Evolutionary conservation across 306 rosid genomes (phyloP), one percentile per base, ranked within the genome.

Genomic region (Lithocarpus polystachyus): DNA sequence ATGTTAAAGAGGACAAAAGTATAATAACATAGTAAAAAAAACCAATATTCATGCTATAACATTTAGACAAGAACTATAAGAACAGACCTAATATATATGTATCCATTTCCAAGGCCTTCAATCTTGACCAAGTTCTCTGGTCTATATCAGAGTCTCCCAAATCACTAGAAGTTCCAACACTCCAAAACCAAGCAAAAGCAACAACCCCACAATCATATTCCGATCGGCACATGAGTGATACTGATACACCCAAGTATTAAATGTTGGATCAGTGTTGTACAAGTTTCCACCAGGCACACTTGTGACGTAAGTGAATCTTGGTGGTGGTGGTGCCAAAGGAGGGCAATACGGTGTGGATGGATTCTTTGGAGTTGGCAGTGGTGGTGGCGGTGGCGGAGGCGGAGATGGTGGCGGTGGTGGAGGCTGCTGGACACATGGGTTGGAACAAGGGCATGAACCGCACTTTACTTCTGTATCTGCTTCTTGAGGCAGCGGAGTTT

Each of bases 381-480:
- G 87, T 0, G 94, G 85, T 0, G 87, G 81, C 0, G 83, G 72
- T 18, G 80, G 77, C 0, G 73, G 84, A 0, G 80, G 79, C 4
- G 79, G 79, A 1, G 81, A 82, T 2, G 85, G 83, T 0, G 81
- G 86, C 2, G 85, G 84, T 0, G 79, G 85, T 6, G 87, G 74
- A 73, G 64, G 81, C 56, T 83, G 70, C 5, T 86, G 89, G 17
- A 31, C 71, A 26, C 97, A 95, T 9, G 95, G 86, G 67, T 81
- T 78, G 17, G 76, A 81, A 76, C 97, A 94, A 81, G 94, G 95
- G 82, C 97, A 92, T 33, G 95, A 69, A 70, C 94, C 98, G 75
- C 99, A 95, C 68, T 91, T 95, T 28, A 95, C 82, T 62, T 83
- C 91, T 1, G 82, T 54, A 56, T 84, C 35, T 62, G 79, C 17